Percentiles rank a stretch among this genome's conserved stretches.
Evolutionary conservation across 257 asterid species (phyloP).

Genomic region (Forsythia suspensa): DNA sequence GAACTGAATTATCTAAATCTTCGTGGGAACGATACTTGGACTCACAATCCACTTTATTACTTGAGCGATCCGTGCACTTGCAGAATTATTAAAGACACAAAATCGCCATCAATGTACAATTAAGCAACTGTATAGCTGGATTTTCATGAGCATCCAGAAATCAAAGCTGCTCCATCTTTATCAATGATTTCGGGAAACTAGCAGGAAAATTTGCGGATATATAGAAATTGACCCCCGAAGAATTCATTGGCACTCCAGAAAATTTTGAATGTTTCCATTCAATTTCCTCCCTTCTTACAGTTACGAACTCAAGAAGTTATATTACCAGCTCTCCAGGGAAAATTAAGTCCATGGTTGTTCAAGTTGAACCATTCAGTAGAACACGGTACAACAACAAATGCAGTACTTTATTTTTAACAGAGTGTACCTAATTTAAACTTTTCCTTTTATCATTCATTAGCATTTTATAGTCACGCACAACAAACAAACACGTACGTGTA

Average conservation of each 20-base stretch:
- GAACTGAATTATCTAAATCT: no score
- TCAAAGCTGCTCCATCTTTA: not conserved
- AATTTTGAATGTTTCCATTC: not conserved
- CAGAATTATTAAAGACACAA: no score
- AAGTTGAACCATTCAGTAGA: no score
- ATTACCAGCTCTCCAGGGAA: not conserved
- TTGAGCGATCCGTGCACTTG: no score
- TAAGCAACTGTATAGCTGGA: no score
- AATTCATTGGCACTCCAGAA: not conserved
- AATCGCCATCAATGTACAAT: no score
- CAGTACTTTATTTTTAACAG: no score
- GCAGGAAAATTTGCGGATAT: not conserved
- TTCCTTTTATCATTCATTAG: not conserved
- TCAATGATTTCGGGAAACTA: not conserved
- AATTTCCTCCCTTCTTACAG: not conserved
- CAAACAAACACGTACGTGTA: not conserved
- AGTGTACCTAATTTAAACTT: not conserved
- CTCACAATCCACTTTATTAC: no score
- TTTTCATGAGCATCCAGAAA: not conserved
- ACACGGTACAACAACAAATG: no score
- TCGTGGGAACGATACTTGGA: no score
- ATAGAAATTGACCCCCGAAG: not conserved
- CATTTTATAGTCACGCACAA: not conserved
- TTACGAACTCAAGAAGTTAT: not conserved
- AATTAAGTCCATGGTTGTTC: no score